Conservation (phyloP, 2,329 filamentous ascomycete species). For the Hypoxylon rubiginosum region DNA sequence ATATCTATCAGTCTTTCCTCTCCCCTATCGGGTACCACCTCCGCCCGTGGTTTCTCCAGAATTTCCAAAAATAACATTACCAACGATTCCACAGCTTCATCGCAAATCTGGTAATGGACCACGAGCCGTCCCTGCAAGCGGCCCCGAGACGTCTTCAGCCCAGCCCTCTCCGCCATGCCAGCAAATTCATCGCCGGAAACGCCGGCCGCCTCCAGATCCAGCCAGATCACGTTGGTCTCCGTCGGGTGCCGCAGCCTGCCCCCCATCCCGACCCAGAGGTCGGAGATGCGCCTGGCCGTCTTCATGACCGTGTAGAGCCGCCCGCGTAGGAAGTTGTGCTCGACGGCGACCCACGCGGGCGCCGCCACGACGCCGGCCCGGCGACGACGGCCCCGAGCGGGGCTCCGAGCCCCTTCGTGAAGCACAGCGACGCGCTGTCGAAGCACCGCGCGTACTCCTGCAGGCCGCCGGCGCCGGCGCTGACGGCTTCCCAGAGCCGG, state of each 20-base stretch:
- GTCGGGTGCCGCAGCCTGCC: conserved; percentile 77
- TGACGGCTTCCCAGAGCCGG: conserved; percentile 84
- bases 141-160: conserved; percentile 66
- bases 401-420: conserved; percentile 86
- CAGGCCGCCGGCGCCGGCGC: conserved; percentile 75
- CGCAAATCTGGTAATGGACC: conserved; percentile 70
- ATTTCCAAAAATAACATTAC: neutral
- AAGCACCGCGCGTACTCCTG: conserved; percentile 73
- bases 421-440: conserved; percentile 82
- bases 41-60: neutral
- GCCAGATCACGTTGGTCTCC: conserved; percentile 94
- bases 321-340: conserved; percentile 66
- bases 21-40: neutral
- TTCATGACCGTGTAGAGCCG: conserved; percentile 71
- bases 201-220: conserved; percentile 71
- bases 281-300: conserved; percentile 74
- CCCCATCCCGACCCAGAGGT: conserved; percentile 77
- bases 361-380: conserved; percentile 81
- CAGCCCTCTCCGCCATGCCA: conserved; percentile 63
- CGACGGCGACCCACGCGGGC: conserved; percentile 77
- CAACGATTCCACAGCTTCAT: neutral
- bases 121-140: conserved; percentile 70
- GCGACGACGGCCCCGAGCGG: conserved; percentile 83
- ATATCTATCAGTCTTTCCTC: neutral
- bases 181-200: conserved; percentile 52